Base-by-base conservation (phyloP, 768 basidiomycete species). In the Leccinellum luteum region DNA sequence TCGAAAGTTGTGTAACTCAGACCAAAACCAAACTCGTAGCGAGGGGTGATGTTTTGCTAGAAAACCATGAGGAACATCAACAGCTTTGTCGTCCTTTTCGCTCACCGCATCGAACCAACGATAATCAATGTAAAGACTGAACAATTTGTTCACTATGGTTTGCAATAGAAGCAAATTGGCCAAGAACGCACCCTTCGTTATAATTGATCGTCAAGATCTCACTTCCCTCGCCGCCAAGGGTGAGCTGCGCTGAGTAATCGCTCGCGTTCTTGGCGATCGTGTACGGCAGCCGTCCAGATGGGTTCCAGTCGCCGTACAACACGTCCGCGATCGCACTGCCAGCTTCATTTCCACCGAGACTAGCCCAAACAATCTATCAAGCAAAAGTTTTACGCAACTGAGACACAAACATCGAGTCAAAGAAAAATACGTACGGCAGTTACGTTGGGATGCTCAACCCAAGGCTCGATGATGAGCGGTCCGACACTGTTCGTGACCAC, bases 1-100 rank as follows among this genome's bases (percentile, higher is more conserved):
- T 80, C 72, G 70, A 95, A 98, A 2, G 74, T 80, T 38, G 94
- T 89, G 75, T 97, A 98, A 55, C 86, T 89, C 66, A 95, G 70
- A 0, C 94, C 94, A 68, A 86, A 95, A 5, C 94, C 94, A 69
- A 98, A 98, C 66, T 92, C 90, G 66, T 85, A 93, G 35, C 89
- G 88, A 4, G 92, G 92, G 0, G 78, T 79, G 60, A 92, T 90
- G 60, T 86, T 81, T 71, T 82, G 75, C 82, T 87, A 32, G 25
- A 27, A 47, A 30, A 54, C 30, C 32, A 21, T 60, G 3, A 60
- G 52, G 9, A 32, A 27, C 2, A 10, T 32, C 38, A 17, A 12
- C 2, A 7, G 2, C n/a, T 34, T 28, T 14, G 12, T 23, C 3
- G 2, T 17, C 5, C n/a, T 61, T 3, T n/a, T 67, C 65, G 70